Conservation (phyloP, 2,329 filamentous ascomycete species). For the Penicillium sp. region DNA sequence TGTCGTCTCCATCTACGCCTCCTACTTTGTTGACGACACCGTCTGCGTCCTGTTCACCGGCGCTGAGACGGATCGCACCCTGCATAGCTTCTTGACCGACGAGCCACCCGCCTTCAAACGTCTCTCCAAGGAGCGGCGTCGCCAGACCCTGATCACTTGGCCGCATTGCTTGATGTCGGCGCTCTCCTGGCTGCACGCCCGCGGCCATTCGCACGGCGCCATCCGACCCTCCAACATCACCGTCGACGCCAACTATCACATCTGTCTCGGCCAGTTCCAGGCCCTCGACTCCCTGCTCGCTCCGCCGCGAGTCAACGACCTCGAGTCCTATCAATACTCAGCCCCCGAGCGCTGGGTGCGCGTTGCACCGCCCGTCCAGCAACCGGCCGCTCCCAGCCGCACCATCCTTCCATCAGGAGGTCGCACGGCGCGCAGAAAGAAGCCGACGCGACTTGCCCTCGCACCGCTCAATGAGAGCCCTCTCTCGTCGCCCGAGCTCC, state of each 20-base stretch:
- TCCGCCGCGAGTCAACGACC: slow-evolving; percentile 52
- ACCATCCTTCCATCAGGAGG: slow-evolving; percentile 42
- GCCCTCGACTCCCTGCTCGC: slow-evolving; percentile 54
- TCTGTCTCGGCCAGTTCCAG: slow-evolving; percentile 59
- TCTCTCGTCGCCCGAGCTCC: slow-evolving; percentile 19
- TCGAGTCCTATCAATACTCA: slow-evolving; percentile 59
- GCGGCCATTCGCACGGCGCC: slow-evolving; percentile 54
- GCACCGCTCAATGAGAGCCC: slow-evolving; percentile 25
- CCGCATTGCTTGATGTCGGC: slow-evolving; percentile 54
- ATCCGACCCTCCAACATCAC: slow-evolving; percentile 61
- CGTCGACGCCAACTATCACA: slow-evolving; percentile 54
- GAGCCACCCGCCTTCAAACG: slow-evolving; percentile 42
- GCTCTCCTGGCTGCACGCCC: slow-evolving; percentile 56
- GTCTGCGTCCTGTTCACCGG: slow-evolving; percentile 45
- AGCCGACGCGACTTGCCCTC: slow-evolving; percentile 20
- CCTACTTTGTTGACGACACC: slow-evolving; percentile 45
- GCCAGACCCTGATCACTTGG: slow-evolving; percentile 46
- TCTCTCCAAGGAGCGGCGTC: slow-evolving; percentile 42
- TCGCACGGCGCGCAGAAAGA: slow-evolving; percentile 37
- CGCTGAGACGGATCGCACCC: slow-evolving; percentile 38
- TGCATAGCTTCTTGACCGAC: slow-evolving; percentile 46
- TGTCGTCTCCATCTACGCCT: slow-evolving; percentile 44
- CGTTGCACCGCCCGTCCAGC: slow-evolving; percentile 32
- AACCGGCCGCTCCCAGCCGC: slow-evolving; percentile 25
- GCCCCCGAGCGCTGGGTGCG: slow-evolving; percentile 55